Conservation (phyloP, 306 rosid species). For the Quercus dentata region DNA sequence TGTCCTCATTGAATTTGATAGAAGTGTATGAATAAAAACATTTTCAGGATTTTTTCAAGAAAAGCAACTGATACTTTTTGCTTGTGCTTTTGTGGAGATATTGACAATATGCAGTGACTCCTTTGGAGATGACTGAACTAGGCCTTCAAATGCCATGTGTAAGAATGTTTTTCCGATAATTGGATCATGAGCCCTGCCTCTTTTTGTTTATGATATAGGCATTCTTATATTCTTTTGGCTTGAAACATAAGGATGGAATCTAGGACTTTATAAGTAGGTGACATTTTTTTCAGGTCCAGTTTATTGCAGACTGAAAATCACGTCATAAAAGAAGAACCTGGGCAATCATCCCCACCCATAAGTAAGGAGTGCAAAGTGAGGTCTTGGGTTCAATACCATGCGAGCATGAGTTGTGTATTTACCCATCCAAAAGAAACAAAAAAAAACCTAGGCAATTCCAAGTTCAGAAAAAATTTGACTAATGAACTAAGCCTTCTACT, state of each 20-base stretch:
- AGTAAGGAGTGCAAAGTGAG: too few relatives aligned
- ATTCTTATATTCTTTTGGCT: not conserved
- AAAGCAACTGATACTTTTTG: not conserved
- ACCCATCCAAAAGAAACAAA: too few relatives aligned
- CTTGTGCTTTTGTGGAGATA: not conserved
- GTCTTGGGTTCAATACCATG: too few relatives aligned
- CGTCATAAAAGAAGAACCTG: too few relatives aligned
- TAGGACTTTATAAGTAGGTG: too few relatives aligned
- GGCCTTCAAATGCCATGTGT: not conserved
- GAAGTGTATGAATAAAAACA: not conserved
- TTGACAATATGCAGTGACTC: not conserved
- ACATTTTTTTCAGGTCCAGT: too few relatives aligned
- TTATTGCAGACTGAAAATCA: too few relatives aligned
- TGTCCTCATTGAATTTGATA: not conserved
- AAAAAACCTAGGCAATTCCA: too few relatives aligned
- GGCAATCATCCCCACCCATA: too few relatives aligned
- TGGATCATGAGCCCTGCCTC: not conserved
- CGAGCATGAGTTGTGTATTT: too few relatives aligned
- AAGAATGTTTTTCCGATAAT: not conserved
- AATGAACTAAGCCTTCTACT: too few relatives aligned
- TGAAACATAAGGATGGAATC: not conserved
- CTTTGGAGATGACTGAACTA: not conserved
- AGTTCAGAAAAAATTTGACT: too few relatives aligned
- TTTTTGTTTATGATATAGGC: not conserved
- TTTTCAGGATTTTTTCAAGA: not conserved